Percentiles rank a stretch among this genome's conserved stretches.
Evolutionary conservation across 768 basidiomycete species (phyloP).

Genomic region (Hirschioporus abietinus): DNA sequence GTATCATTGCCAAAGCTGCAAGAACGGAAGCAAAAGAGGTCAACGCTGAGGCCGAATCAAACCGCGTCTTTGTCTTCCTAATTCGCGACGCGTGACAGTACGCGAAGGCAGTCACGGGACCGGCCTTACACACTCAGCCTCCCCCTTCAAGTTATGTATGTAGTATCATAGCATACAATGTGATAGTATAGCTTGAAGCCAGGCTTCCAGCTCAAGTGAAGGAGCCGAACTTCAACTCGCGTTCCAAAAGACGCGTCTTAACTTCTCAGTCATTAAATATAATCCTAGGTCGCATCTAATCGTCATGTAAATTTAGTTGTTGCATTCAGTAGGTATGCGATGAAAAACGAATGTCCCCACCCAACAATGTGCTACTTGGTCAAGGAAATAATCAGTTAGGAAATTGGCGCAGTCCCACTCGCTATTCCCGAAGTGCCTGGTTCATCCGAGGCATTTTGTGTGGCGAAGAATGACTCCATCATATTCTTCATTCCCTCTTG

Average conservation of each 20-base stretch:
- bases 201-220: too few relatives aligned
- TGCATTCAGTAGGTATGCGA: too few relatives aligned
- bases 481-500: conserved; percentile 2
- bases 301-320: too few relatives aligned
- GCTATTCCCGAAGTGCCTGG: not conserved
- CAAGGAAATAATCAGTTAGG: not conserved
- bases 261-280: too few relatives aligned
- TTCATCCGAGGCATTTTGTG: not conserved
- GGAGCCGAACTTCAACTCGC: too few relatives aligned
- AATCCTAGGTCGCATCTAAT: too few relatives aligned
- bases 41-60: not conserved
- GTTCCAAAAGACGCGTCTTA: too few relatives aligned
- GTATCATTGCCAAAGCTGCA: not conserved
- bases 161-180: too few relatives aligned
- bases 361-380: not conserved
- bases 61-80: not conserved
- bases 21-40: conserved; percentile 5
- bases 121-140: too few relatives aligned
- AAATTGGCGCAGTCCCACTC: not conserved
- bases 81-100: conserved; percentile 2
- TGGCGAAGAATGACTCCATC: not conserved
- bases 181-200: too few relatives aligned
- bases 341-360: not conserved
- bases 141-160: too few relatives aligned
- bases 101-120: not conserved